Evolutionary conservation across 2,329 filamentous ascomycete genomes (phyloP).

Genomic region (Fusarium sp.): DNA sequence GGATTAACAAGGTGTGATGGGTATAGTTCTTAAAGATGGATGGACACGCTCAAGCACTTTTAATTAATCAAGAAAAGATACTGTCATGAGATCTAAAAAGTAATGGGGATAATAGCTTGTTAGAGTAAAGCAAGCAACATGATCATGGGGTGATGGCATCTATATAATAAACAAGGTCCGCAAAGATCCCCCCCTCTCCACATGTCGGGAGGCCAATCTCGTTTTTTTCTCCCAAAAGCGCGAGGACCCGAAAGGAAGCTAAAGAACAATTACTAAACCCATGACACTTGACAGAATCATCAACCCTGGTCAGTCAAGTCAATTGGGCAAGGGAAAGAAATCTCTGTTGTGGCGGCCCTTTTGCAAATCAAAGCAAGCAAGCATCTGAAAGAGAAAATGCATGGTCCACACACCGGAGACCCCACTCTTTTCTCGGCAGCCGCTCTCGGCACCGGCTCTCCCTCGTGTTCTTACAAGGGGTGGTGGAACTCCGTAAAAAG

Average conservation of each 20-base stretch:
- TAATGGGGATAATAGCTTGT: background rate
- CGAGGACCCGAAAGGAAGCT: slow-evolving; percentile 8
- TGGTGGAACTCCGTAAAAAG: background rate
- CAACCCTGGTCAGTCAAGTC: slow-evolving; percentile 1
- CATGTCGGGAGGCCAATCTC: slow-evolving; percentile 23
- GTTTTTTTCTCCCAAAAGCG: slow-evolving; percentile 4
- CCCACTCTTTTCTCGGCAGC: slow-evolving; percentile 34
- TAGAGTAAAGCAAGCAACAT: background rate
- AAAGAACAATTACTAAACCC: slow-evolving; percentile 26
- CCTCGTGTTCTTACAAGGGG: background rate
- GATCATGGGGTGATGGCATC: slow-evolving; percentile 31
- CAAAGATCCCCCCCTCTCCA: background rate
- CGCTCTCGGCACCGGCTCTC: slow-evolving; percentile 32
- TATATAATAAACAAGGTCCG: slow-evolving; percentile 28
- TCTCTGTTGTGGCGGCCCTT: slow-evolving; percentile 24
- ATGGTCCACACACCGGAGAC: slow-evolving; percentile 15
- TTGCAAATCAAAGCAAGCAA: background rate
- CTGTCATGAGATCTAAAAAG: background rate
- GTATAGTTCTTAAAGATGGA: background rate
- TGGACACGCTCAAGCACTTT: slow-evolving; percentile 2
- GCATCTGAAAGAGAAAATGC: background rate
- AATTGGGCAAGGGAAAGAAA: slow-evolving; percentile 2
- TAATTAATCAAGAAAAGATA: background rate
- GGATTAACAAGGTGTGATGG: slow-evolving; percentile 17
- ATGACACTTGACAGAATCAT: slow-evolving; percentile 1